phyloP scores from a whole-genome alignment of 1,284 basidiomycete genomes.

The Melampsora americana region DNA sequence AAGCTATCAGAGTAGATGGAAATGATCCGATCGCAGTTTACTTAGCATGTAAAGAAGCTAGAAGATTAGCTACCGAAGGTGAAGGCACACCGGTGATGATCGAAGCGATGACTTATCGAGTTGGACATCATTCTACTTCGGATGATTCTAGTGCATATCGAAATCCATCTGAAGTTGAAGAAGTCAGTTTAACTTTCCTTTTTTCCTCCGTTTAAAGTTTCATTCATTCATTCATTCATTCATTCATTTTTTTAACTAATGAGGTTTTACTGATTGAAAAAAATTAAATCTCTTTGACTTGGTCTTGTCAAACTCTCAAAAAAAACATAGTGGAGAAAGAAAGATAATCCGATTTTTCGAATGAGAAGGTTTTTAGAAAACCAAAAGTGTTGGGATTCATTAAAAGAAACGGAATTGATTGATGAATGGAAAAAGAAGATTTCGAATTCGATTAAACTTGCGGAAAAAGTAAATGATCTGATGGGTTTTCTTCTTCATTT shows the following conservation, averaged over 20 bases:
- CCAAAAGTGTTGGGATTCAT: conserved; percentile 37
- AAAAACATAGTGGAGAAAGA: conserved; percentile 49
- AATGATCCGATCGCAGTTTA: conserved; percentile 88
- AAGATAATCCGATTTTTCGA: conserved; percentile 79
- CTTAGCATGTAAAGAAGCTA: conserved; percentile 73
- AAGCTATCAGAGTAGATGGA: conserved; percentile 68
- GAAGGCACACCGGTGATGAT: conserved; percentile 74
- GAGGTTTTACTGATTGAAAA: no score
- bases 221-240: not conserved
- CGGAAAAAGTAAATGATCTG: conserved; percentile 41
- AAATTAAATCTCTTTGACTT: no score
- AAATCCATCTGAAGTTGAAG: conserved; percentile 76
- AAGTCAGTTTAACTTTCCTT: conserved; percentile 54
- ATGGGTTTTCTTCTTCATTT: no score
- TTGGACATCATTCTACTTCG: conserved; percentile 92
- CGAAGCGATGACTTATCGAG: conserved; percentile 89
- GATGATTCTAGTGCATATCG: conserved; percentile 91
- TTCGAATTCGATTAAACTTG: conserved; percentile 17
- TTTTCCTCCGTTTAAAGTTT: not conserved
- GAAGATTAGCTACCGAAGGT: conserved; percentile 70
- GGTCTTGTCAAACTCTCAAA: no score
- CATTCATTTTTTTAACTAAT: no score
- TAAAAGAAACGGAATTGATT: conserved; percentile 23
- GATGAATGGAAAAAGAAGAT: conserved; percentile 28
- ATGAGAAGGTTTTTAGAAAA: conserved; percentile 78